phyloP scores from a whole-genome alignment of 2,329 filamentous ascomycete species.

The Clathrospora elynae region DNA sequence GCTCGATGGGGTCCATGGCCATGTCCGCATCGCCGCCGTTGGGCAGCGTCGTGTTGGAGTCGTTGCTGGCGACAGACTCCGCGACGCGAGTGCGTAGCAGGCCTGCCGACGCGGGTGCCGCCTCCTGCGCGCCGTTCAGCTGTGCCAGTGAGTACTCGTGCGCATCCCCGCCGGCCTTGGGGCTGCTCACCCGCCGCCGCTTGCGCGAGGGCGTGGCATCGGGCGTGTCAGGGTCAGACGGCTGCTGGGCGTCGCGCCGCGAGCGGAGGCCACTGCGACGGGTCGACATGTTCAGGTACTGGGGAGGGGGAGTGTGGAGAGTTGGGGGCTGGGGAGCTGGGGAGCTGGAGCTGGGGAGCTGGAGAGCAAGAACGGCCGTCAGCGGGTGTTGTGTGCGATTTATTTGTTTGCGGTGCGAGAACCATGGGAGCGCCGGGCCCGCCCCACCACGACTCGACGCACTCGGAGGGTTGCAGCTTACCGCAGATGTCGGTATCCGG shows the following conservation, averaged over 20 bases:
- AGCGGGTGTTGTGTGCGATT: constrained; percentile 21
- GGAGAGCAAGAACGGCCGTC: constrained; percentile 12
- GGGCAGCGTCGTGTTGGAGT: constrained; percentile 47
- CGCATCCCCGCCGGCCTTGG: constrained; percentile 8
- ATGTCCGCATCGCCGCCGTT: constrained; percentile 41
- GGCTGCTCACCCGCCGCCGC: constrained; percentile 52
- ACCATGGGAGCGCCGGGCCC: constrained; percentile 14
- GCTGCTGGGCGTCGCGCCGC: constrained; percentile 38
- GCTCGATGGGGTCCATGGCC: constrained; percentile 40
- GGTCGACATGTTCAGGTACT: constrained; percentile 26
- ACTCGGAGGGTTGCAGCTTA: constrained; percentile 17
- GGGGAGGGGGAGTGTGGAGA: constrained; percentile 11
- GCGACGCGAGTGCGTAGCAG: constrained; percentile 40
- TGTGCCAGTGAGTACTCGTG: constrained; percentile 29
- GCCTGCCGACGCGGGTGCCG: constrained; percentile 28
- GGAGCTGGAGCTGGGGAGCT: too few relatives aligned
- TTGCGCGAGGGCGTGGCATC: constrained; percentile 56
- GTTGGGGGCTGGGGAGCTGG: too few relatives aligned
- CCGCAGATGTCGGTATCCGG: constrained; percentile 13
- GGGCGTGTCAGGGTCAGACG: constrained; percentile 52
- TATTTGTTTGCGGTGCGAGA: constrained; percentile 13
- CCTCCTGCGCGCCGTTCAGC: constrained; percentile 44
- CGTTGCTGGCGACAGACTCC: constrained; percentile 50
- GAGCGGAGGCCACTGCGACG: constrained; percentile 20
- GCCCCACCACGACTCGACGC: constrained; percentile 25